Conservation (phyloP, 345 rosid genomes). For the Linum trigynum region DNA sequence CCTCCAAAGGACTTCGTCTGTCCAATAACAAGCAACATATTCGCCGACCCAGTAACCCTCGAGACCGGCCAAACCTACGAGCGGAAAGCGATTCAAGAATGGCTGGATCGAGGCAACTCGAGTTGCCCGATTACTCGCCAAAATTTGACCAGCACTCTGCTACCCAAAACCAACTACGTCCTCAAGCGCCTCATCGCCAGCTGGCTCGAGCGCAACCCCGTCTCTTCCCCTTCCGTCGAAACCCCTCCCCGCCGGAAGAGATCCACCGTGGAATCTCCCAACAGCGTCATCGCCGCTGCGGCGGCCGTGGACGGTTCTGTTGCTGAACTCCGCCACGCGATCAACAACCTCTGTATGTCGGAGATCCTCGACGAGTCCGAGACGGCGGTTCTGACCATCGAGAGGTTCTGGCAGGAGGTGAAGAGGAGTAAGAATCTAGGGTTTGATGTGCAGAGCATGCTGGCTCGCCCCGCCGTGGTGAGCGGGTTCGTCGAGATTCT, state of each 20-base stretch:
- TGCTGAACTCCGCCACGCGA: slow-evolving; percentile 38
- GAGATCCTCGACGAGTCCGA: slow-evolving; percentile 52
- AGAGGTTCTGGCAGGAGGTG: slow-evolving; percentile 45
- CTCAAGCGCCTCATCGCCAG: slow-evolving; percentile 59
- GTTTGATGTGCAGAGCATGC: slow-evolving; percentile 35
- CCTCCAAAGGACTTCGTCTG: slow-evolving; percentile 67
- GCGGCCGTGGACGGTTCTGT: slow-evolving; percentile 40
- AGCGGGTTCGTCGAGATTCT: slow-evolving; percentile 66
- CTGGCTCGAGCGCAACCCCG: slow-evolving; percentile 45
- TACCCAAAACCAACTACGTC: slow-evolving; percentile 60
- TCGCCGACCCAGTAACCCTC: slow-evolving; percentile 59
- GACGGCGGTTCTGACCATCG: slow-evolving; percentile 49
- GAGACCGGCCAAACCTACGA: slow-evolving; percentile 82
- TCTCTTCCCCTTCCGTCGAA: slow-evolving; percentile 13
- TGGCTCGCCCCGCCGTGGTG: slow-evolving; percentile 46
- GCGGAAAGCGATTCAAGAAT: slow-evolving; percentile 54
- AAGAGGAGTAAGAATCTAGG: slow-evolving; percentile 14
- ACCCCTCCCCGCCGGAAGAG: slow-evolving; percentile 12
- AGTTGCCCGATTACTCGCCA: slow-evolving; percentile 69
- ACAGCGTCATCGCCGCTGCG: slow-evolving; percentile 35
- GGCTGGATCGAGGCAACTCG: slow-evolving; percentile 59
- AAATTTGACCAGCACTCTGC: slow-evolving; percentile 35
- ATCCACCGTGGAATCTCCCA: slow-evolving; percentile 26
- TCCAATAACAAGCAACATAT: slow-evolving; percentile 51
- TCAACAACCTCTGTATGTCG: slow-evolving; percentile 47